These are phyloP conservation scores for Botryotinia convoluta DNA, from an alignment of 2,329 filamentous ascomycete species.

Conservation along the genomic window DNA sequence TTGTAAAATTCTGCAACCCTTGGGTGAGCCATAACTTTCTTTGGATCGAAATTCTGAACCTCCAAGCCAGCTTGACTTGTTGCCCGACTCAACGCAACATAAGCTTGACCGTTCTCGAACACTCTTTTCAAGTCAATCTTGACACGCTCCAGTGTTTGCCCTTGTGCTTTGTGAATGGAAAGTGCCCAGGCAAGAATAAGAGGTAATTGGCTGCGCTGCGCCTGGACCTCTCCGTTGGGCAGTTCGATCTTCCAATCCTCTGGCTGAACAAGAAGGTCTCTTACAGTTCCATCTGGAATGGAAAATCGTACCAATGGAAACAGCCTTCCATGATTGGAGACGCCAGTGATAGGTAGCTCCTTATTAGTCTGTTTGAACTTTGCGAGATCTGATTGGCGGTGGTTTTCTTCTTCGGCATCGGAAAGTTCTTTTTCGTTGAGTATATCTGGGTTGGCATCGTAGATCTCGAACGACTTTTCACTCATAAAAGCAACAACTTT, in stretches of 20 bases:
- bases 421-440: conserved; percentile 50
- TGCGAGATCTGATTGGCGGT: conserved; percentile 39
- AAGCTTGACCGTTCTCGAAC: conserved; percentile 97
- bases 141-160: conserved; percentile 83
- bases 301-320: conserved; percentile 86
- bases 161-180: conserved; percentile 97
- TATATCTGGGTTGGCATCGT: conserved; percentile 55
- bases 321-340: conserved; percentile 50
- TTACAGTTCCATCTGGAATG: conserved; percentile 71
- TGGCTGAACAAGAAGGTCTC: conserved; percentile 76
- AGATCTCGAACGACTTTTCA: conserved; percentile 58
- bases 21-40: conserved; percentile 91
- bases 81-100: conserved; percentile 91
- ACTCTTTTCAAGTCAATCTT: conserved; percentile 90
- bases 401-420: conserved; percentile 39
- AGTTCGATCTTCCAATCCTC: conserved; percentile 97
- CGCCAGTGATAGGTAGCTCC: conserved; percentile 36
- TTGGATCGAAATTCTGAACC: conserved; percentile 82
- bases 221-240: conserved; percentile 92
- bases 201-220: conserved; percentile 77
- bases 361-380: conserved; percentile 39
- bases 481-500: conserved; percentile 81
- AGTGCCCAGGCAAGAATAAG: conserved; percentile 95
- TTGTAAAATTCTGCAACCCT: conserved; percentile 83
- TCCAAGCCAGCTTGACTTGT: conserved; percentile 84